These are phyloP conservation scores for Hemileia vastatrix DNA, from an alignment of 1,284 basidiomycete species.

Conservation along the genomic window DNA sequence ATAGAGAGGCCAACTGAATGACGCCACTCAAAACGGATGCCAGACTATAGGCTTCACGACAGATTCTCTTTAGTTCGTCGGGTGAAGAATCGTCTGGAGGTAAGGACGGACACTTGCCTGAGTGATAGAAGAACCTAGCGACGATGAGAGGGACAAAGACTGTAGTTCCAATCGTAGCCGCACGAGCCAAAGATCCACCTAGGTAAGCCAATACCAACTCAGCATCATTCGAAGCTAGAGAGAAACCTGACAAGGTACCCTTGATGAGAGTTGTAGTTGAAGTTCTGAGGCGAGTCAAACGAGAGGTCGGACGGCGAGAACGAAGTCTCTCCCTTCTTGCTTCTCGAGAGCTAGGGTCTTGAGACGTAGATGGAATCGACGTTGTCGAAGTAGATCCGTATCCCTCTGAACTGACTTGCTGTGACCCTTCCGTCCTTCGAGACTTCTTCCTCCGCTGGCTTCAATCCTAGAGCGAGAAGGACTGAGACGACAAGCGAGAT, in stretches of 20 bases:
- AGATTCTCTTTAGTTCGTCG: conserved; percentile 31
- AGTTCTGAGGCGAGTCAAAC: background rate
- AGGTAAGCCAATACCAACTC: conserved; percentile 32
- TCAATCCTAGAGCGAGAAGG: conserved; percentile 13
- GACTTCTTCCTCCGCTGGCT: background rate
- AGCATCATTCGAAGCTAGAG: conserved; percentile 6
- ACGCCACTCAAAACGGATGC: conserved; percentile 31
- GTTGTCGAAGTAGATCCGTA: background rate
- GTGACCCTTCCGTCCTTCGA: background rate
- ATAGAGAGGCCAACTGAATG: conserved; percentile 29
- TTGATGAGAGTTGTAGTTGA: background rate
- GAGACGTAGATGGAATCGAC: background rate
- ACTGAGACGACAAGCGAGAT: background rate
- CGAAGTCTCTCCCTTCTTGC: background rate
- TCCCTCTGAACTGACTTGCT: background rate
- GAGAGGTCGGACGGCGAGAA: background rate
- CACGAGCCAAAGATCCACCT: conserved; percentile 30
- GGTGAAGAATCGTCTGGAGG: conserved; percentile 29
- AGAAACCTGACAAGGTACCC: conserved; percentile 18
- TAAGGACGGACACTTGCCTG: conserved; percentile 27
- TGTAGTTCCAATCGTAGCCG: conserved; percentile 33
- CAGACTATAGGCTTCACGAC: conserved; percentile 30
- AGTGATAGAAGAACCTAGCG: conserved; percentile 32
- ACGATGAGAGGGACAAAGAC: conserved; percentile 35
- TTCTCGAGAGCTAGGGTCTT: background rate